phyloP scores from a whole-genome alignment of 2,329 filamentous ascomycete genomes.

The Paracorniculantispora psalliotae region DNA sequence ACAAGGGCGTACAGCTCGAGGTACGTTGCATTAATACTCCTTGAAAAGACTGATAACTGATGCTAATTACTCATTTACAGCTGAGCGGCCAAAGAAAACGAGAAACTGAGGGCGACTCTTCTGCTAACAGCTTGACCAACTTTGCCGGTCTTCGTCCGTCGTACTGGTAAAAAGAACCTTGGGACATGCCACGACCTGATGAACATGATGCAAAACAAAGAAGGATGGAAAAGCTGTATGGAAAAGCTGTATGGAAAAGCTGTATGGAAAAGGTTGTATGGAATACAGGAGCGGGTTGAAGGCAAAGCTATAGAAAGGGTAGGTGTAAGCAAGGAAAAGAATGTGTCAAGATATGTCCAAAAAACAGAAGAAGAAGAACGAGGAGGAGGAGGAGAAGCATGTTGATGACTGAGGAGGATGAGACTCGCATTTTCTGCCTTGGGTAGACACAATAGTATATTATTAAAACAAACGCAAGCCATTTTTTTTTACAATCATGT shows the following conservation, averaged over 20 bases:
- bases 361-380: too few relatives aligned
- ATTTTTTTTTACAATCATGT: background rate
- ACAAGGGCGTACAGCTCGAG: conserved; percentile 89
- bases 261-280: too few relatives aligned
- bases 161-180: conserved; percentile 49
- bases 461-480: background rate
- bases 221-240: conserved; percentile 10
- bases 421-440: background rate
- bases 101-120: conserved; percentile 49
- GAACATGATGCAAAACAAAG: conserved; percentile 8
- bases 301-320: background rate
- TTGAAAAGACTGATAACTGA: too few relatives aligned
- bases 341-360: background rate
- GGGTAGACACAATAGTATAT: conserved; percentile 1
- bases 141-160: conserved; percentile 56
- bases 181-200: background rate
- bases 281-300: background rate
- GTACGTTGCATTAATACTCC: too few relatives aligned
- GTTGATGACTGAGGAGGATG: background rate
- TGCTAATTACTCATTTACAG: conserved; percentile 34
- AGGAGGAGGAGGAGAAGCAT: too few relatives aligned
- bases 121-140: conserved; percentile 43
- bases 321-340: background rate
- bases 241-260: too few relatives aligned
- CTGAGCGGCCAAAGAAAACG: conserved; percentile 67